Conservation (phyloP, 768 basidiomycete species). For the Paxillus ammoniavirescens region DNA sequence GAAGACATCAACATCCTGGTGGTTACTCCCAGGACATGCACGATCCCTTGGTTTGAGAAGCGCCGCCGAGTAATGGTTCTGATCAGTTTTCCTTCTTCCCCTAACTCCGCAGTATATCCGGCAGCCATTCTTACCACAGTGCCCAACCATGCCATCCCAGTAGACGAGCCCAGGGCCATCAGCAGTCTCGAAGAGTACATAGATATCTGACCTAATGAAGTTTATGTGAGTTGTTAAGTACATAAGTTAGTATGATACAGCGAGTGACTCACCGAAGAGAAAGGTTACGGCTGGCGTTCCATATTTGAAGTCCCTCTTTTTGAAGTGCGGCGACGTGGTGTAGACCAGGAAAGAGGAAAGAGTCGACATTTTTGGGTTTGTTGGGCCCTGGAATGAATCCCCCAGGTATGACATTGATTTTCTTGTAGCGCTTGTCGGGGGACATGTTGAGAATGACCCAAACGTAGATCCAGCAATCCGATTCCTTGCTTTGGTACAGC, state of each 20-base stretch:
- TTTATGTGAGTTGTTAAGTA: no score
- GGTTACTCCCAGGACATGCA: conserved; percentile 22
- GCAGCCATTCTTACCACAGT: conserved; percentile 31
- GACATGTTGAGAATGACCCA: conserved; percentile 25
- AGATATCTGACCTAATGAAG: neutral
- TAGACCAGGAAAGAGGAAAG: conserved; percentile 28
- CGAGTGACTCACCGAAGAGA: no score
- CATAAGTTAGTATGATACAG: no score
- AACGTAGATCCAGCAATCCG: conserved; percentile 35
- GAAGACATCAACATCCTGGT: conserved; percentile 28
- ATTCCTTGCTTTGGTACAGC: conserved; percentile 30
- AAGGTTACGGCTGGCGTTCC: conserved; percentile 22
- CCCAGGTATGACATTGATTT: conserved; percentile 26
- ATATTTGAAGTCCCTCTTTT: conserved; percentile 30
- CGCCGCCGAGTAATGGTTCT: conserved; percentile 32
- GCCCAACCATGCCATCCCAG: no score
- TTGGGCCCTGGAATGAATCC: conserved; percentile 30
- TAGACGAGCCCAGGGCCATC: no score
- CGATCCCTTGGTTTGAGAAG: conserved; percentile 21
- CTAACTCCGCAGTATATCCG: conserved; percentile 24
- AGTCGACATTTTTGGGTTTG: conserved; percentile 32
- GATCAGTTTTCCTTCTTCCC: conserved; percentile 27
- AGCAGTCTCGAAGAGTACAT: conserved; percentile 7
- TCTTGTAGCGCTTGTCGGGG: conserved; percentile 29
- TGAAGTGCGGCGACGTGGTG: conserved; percentile 7